Conservation (phyloP, 352 stramenopile genomes). For the Phytophthora syringae region DNA sequence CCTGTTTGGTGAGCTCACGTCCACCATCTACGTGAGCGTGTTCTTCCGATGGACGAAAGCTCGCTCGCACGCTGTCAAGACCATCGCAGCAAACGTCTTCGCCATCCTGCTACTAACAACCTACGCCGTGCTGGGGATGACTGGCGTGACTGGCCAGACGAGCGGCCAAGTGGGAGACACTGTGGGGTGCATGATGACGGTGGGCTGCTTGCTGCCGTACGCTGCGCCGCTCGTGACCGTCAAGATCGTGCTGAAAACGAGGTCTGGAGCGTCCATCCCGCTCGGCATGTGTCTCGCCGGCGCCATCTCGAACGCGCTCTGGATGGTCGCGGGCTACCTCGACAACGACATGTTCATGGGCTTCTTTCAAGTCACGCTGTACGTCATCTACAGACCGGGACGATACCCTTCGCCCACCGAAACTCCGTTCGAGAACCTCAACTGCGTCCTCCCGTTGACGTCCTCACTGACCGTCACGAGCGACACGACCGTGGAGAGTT, state of each 20-base stretch:
- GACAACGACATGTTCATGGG: constrained; percentile 34
- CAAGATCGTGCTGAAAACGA: constrained; percentile 37
- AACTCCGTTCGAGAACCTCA: not conserved
- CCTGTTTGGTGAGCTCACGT: constrained; percentile 22
- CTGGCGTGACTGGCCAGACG: constrained; percentile 22
- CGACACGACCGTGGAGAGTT: constrained; percentile 19
- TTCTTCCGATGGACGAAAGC: constrained; percentile 28
- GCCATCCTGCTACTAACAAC: constrained; percentile 19
- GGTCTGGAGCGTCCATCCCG: constrained; percentile 37
- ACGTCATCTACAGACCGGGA: constrained; percentile 30
- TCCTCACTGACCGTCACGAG: constrained; percentile 14
- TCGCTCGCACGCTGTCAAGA: constrained; percentile 25
- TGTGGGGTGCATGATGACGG: constrained; percentile 39
- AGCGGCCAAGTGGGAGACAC: constrained; percentile 23
- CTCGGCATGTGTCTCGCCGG: constrained; percentile 39
- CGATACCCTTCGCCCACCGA: constrained; percentile 4
- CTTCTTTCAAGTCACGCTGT: constrained; percentile 29
- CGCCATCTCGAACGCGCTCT: constrained; percentile 39
- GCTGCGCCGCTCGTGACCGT: constrained; percentile 44
- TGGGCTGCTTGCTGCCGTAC: constrained; percentile 43
- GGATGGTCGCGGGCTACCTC: constrained; percentile 38
- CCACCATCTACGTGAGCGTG: constrained; percentile 30
- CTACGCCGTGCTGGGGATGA: constrained; percentile 35
- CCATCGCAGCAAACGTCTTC: constrained; percentile 19
- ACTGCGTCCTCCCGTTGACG: constrained; percentile 17